Conservation (phyloP, 2,329 filamentous ascomycete genomes). For the Colletotrichum spinosum region DNA sequence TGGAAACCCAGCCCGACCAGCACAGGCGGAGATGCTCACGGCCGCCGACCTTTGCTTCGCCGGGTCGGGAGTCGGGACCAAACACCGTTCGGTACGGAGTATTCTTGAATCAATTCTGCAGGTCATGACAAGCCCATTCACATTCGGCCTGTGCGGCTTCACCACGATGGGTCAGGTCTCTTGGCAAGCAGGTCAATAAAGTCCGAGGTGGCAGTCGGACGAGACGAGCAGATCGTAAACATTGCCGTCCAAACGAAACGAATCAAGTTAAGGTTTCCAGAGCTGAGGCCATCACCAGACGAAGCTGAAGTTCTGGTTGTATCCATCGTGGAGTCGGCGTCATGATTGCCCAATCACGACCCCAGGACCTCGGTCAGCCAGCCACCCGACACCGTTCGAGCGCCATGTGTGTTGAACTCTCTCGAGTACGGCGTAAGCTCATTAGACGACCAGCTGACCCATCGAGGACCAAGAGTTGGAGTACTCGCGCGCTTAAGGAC, state of each 20-base stretch:
- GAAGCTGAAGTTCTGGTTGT: conserved; percentile 23
- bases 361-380: conserved; percentile 3
- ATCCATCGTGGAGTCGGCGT: conserved; percentile 12
- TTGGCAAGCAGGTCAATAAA: not conserved
- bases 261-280: conserved; percentile 5
- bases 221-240: not conserved
- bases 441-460: conserved; percentile 9
- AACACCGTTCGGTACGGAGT: no score
- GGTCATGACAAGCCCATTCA: no score
- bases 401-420: conserved; percentile 14
- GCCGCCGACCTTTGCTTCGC: no score
- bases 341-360: conserved; percentile 4
- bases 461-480: not conserved
- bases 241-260: conserved; percentile 18
- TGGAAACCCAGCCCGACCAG: no score
- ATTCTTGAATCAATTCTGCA: no score
- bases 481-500: not conserved
- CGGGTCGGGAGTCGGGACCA: no score
- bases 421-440: conserved; percentile 7
- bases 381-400: conserved; percentile 12
- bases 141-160: no score
- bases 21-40: no score
- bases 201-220: not conserved
- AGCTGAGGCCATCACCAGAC: conserved; percentile 24
- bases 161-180: not conserved